phyloP scores from a whole-genome alignment of 108 stramenopile genomes.

The Skeletonema marinoi region DNA sequence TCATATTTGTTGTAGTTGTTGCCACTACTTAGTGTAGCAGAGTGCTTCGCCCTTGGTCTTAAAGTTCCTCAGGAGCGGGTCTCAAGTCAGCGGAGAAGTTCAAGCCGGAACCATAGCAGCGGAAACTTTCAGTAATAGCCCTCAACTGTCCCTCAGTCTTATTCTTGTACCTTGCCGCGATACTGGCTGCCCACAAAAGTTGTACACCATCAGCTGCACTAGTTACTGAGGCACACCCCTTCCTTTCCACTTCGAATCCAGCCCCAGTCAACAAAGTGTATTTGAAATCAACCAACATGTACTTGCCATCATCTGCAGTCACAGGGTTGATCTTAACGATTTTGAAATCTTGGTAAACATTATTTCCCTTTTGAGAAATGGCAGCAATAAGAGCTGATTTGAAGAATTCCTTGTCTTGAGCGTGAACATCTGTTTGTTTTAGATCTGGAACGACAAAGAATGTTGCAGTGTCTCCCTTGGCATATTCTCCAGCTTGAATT shows the following conservation, averaged over 20 bases:
- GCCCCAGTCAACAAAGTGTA: constrained; percentile 95
- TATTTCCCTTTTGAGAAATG: constrained; percentile 87
- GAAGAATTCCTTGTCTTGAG: constrained; percentile 66
- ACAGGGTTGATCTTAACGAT: constrained; percentile 77
- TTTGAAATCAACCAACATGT: constrained; percentile 91
- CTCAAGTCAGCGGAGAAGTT: constrained; percentile 56
- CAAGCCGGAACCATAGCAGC: constrained; percentile 82
- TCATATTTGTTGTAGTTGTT: neutral
- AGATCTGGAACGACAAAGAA: constrained; percentile 74
- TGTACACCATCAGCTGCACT: constrained; percentile 81
- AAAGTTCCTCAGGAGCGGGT: neutral
- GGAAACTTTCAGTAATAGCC: constrained; percentile 72
- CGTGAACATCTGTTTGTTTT: constrained; percentile 70
- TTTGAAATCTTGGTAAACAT: constrained; percentile 95
- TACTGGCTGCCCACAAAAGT: constrained; percentile 84
- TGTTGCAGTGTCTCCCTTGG: constrained; percentile 96
- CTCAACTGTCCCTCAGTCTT: constrained; percentile 75
- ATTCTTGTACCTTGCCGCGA: constrained; percentile 69
- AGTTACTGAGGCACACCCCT: constrained; percentile 86
- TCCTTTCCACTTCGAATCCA: constrained; percentile 94
- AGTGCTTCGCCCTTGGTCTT: neutral
- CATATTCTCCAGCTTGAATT: constrained; percentile 93
- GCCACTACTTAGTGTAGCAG: neutral
- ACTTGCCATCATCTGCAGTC: constrained; percentile 47
- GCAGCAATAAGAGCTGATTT: constrained; percentile 68